phyloP scores from a whole-genome alignment of 106 monocot genomes.

The Dioscorea alata region DNA sequence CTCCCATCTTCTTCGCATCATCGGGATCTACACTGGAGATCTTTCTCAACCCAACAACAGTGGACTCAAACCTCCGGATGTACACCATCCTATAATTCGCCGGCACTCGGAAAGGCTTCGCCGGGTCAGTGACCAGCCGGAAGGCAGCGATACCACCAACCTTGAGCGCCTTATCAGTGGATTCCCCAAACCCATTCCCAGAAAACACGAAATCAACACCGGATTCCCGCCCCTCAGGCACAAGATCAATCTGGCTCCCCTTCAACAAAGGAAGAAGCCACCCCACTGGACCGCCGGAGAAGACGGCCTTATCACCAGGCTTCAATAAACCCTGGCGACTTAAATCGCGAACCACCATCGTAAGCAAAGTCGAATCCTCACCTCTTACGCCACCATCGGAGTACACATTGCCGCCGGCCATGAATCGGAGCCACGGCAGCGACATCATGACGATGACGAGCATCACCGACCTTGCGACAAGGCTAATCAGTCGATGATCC shows the following conservation, averaged over 20 bases:
- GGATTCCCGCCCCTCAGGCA: not conserved
- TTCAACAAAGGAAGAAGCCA: constrained; percentile 15
- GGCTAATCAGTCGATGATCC: constrained; percentile 23
- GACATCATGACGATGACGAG: constrained; percentile 38
- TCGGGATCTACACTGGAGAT: not conserved
- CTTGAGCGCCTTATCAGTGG: constrained; percentile 33
- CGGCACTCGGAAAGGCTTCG: constrained; percentile 8
- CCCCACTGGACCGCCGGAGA: constrained; percentile 30
- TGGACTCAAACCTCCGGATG: constrained; percentile 24
- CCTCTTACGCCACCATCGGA: not conserved
- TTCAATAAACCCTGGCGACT: constrained; percentile 38
- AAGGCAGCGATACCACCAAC: constrained; percentile 41
- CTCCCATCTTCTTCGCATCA: not conserved
- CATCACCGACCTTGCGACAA: constrained; percentile 33
- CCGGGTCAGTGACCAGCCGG: constrained; percentile 13
- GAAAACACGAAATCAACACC: constrained; percentile 35
- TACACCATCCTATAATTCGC: constrained; percentile 42
- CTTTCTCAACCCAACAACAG: constrained; percentile 45
- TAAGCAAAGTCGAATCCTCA: too few species aligned
- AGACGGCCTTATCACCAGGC: constrained; percentile 20
- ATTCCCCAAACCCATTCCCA: not conserved
- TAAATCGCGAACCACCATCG: constrained; percentile 23
- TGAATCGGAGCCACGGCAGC: constrained; percentile 23
- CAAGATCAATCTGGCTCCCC: constrained; percentile 19
- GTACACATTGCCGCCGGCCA: not conserved